Evolutionary conservation across 2,329 filamentous ascomycete genomes (phyloP).

Genomic region (Nothophoma quercina): DNA sequence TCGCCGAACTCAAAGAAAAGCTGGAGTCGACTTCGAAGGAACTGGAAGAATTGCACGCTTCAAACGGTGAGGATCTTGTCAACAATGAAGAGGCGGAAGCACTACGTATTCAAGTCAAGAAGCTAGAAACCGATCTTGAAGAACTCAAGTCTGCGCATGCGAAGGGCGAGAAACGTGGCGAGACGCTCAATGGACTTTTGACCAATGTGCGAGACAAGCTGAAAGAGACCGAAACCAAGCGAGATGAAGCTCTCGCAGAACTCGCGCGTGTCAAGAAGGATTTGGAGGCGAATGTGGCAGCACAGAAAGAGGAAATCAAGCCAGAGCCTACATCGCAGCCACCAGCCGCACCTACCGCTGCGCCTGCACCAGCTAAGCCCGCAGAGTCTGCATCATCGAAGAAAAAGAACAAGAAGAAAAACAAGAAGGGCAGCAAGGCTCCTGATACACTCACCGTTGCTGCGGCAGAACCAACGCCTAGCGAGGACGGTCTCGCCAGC

Average conservation of each 20-base stretch:
- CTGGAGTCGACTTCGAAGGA: conserved; percentile 52
- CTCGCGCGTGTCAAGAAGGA: conserved; percentile 46
- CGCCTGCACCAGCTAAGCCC: conserved; percentile 22
- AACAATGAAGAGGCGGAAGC: conserved; percentile 38
- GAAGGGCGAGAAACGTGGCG: conserved; percentile 60
- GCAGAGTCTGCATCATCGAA: conserved; percentile 60
- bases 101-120: conserved; percentile 38
- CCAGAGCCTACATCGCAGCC: conserved; percentile 21
- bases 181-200: conserved; percentile 64
- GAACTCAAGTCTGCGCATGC: conserved; percentile 39
- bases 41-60: conserved; percentile 56
- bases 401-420: conserved; percentile 84
- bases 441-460: conserved; percentile 26
- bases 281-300: conserved; percentile 24
- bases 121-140: conserved; percentile 42
- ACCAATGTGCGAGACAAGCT: conserved; percentile 62
- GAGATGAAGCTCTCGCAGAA: conserved; percentile 55
- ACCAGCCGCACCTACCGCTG: conserved; percentile 24
- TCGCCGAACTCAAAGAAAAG: conserved; percentile 43
- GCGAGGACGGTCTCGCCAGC: conserved; percentile 49
- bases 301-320: conserved; percentile 24
- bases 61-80: conserved; percentile 41
- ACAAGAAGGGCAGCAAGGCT: conserved; percentile 70
- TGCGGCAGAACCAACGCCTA: conserved; percentile 44
- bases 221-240: conserved; percentile 60